phyloP scores from a whole-genome alignment of 257 asterid genomes.

The Nicotiana noctiflora region DNA sequence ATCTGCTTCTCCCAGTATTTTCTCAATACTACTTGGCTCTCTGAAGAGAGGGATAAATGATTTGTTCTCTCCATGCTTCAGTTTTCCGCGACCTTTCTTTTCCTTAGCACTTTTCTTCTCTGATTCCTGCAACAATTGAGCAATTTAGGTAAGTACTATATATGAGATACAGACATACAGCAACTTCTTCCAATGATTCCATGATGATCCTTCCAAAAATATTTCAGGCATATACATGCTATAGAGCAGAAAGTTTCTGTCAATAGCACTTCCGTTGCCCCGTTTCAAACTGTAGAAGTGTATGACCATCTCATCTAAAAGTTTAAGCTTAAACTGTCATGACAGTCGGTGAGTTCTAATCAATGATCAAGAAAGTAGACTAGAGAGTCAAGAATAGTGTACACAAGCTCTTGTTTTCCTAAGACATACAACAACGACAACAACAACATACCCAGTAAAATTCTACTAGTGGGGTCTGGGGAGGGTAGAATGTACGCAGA shows the following conservation, averaged over 20 bases:
- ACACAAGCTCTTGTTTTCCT: too few relatives aligned
- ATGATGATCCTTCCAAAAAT: background rate
- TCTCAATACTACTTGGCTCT: conserved; percentile 93
- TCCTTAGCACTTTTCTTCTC: conserved; percentile 63
- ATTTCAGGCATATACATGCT: background rate
- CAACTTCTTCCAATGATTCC: background rate
- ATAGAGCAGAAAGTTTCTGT: background rate
- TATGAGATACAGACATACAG: background rate
- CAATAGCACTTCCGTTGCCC: background rate
- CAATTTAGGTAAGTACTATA: background rate
- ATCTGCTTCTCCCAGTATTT: conserved; percentile 90
- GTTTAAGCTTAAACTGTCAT: too few relatives aligned
- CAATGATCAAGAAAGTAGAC: too few relatives aligned
- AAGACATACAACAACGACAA: too few relatives aligned
- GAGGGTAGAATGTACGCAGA: too few relatives aligned
- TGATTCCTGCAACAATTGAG: conserved; percentile 37
- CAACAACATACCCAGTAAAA: too few relatives aligned
- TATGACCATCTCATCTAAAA: too few relatives aligned
- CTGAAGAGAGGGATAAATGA: conserved; percentile 77
- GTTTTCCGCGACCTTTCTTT: conserved; percentile 63
- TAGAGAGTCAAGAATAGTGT: too few relatives aligned
- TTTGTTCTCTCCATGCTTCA: conserved; percentile 54
- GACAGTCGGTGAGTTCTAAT: too few relatives aligned
- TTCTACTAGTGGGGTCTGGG: too few relatives aligned
- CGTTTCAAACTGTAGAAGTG: too few relatives aligned